Evolutionary conservation across 1,284 basidiomycete genomes (phyloP).

Genomic region (Cryptococcus sp.): DNA sequence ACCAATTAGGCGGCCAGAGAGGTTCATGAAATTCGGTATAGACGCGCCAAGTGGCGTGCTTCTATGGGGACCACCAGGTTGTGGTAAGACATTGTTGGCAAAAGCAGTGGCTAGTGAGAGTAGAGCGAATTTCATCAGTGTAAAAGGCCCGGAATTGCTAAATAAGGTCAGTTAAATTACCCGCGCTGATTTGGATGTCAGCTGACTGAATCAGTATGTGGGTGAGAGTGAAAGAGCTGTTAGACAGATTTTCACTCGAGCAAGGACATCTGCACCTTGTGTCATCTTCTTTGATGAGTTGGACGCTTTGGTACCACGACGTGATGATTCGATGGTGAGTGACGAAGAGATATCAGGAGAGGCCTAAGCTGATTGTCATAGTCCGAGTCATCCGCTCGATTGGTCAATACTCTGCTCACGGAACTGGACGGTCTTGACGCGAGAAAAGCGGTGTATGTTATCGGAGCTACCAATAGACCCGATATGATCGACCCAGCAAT

Average conservation of each 20-base stretch:
- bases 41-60: slow-evolving; percentile 83
- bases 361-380: slow-evolving; percentile 35
- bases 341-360: neutral
- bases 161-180: slow-evolving; percentile 68
- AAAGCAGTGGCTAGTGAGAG: slow-evolving; percentile 97
- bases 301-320: slow-evolving; percentile 87
- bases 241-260: slow-evolving; percentile 94
- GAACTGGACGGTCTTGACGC: slow-evolving; percentile 92
- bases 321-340: slow-evolving; percentile 82
- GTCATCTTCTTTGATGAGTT: slow-evolving; percentile 99
- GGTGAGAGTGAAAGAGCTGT: slow-evolving; percentile 96
- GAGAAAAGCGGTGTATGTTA: slow-evolving; percentile 87
- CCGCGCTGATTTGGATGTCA: neutral
- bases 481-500: slow-evolving; percentile 99
- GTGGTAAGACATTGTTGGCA: slow-evolving; percentile 91
- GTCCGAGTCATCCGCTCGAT: slow-evolving; percentile 94
- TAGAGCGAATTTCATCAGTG: slow-evolving; percentile 90
- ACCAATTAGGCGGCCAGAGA: slow-evolving; percentile 82
- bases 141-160: slow-evolving; percentile 92
- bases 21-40: slow-evolving; percentile 83
- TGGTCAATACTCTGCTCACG: slow-evolving; percentile 94
- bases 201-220: slow-evolving; percentile 64
- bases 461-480: slow-evolving; percentile 95
- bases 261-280: slow-evolving; percentile 90
- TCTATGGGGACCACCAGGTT: slow-evolving; percentile 97